phyloP scores from a whole-genome alignment of 495 filamentous ascomycete genomes.

The Neurospora sp. region DNA sequence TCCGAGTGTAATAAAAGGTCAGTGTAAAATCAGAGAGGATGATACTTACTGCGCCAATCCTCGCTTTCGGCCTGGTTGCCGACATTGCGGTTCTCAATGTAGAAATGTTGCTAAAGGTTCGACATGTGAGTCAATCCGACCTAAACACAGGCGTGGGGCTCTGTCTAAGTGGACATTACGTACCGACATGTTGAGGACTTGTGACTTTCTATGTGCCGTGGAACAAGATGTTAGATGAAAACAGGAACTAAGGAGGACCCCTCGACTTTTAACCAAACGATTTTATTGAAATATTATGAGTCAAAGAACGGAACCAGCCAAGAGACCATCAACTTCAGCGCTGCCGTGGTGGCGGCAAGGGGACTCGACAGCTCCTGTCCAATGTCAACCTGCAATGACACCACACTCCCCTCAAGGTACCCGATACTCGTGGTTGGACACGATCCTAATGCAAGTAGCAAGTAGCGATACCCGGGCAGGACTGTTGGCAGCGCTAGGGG shows the following conservation, averaged over 20 bases:
- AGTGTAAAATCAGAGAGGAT: background rate
- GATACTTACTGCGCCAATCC: slow-evolving; percentile 75
- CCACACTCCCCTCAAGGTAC: background rate
- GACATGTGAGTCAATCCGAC: slow-evolving; percentile 8
- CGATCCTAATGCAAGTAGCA: background rate
- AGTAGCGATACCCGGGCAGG: background rate
- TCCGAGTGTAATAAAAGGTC: background rate
- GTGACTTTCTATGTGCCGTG: background rate
- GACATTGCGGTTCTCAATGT: slow-evolving; percentile 80
- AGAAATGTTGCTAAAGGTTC: slow-evolving; percentile 41
- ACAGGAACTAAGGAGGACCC: background rate
- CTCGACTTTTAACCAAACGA: background rate
- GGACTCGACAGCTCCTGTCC: background rate
- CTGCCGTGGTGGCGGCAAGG: background rate
- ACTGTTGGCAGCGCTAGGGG: background rate
- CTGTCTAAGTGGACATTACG: background rate
- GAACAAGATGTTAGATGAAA: background rate
- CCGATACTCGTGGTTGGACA: background rate
- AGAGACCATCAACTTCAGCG: background rate
- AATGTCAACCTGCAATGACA: background rate
- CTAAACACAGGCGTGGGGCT: background rate
- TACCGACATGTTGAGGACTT: background rate
- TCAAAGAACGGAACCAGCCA: background rate
- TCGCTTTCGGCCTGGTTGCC: slow-evolving; percentile 73
- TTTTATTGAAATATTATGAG: background rate